Evolutionary conservation across 768 basidiomycete species (phyloP).

Genomic region (Kwoniella sp.): DNA sequence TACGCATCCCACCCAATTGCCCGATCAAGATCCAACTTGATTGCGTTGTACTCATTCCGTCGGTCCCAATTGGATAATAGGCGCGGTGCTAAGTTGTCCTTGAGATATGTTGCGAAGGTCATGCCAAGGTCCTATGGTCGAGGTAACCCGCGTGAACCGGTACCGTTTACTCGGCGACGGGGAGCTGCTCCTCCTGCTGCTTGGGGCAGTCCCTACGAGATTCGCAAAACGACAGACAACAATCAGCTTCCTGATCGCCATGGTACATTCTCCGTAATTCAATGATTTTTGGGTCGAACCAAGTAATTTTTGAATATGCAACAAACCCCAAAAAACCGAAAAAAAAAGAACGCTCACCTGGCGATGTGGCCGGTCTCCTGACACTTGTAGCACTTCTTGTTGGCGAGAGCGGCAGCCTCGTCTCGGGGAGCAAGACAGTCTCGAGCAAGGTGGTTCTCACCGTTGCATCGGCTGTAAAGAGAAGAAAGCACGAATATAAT

Average conservation of each 20-base stretch:
- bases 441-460: constrained; percentile 52
- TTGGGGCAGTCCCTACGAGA: constrained; percentile 23
- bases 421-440: constrained; percentile 51
- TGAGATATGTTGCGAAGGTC: neutral
- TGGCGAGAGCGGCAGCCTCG: constrained; percentile 32
- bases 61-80: neutral
- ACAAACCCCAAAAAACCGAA: no score
- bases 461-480: constrained; percentile 48
- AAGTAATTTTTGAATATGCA: no score
- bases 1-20: no score
- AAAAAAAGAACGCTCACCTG: constrained; percentile 31
- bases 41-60: no score
- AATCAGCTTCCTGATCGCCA: no score
- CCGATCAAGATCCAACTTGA: no score
- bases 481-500: no score
- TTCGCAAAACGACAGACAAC: neutral
- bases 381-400: constrained; percentile 54
- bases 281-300: no score
- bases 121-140: neutral
- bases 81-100: neutral
- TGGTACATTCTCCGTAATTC: no score
- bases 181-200: constrained; percentile 28
- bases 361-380: constrained; percentile 53
- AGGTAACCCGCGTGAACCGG: neutral
- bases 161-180: constrained; percentile 20